A percentile compares a stretch with the other conserved stretches of the same genome.
These are phyloP conservation scores for Alternaria metachromatica DNA, from an alignment of 2,329 filamentous ascomycete genomes.

Conservation along the genomic window DNA sequence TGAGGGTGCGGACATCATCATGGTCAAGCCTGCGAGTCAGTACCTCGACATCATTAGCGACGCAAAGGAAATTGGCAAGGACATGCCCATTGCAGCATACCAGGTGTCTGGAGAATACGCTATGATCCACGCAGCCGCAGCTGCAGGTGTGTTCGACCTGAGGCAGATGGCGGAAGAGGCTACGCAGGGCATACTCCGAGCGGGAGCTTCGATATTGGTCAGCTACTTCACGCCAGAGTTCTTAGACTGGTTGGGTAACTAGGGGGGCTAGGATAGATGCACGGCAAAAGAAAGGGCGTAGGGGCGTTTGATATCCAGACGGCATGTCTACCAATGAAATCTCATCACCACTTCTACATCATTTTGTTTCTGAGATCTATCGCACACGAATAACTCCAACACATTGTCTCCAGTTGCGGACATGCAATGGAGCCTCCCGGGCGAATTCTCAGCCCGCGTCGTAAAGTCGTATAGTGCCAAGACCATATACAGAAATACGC, in stretches of 20 bases:
- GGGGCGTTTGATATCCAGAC: constrained; percentile 2
- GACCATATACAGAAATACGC: not conserved
- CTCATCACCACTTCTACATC: not conserved
- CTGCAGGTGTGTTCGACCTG: constrained; percentile 94
- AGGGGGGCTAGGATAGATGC: not conserved
- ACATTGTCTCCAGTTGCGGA: too few species aligned
- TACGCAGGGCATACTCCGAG: constrained; percentile 89
- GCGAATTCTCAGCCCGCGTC: too few species aligned
- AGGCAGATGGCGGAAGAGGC: constrained; percentile 95
- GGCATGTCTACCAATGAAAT: not conserved
- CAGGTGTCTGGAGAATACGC: constrained; percentile 97
- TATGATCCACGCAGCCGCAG: constrained; percentile 96
- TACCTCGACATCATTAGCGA: constrained; percentile 98
- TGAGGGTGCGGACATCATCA: constrained; percentile 96
- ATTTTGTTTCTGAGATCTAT: too few species aligned
- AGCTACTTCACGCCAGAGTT: constrained; percentile 92
- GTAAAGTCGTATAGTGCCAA: not conserved
- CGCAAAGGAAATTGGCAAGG: constrained; percentile 89
- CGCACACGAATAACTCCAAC: too few species aligned
- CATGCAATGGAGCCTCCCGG: too few species aligned
- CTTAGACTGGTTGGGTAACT: constrained; percentile 64
- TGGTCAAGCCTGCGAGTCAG: constrained; percentile 97
- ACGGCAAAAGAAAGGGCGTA: not conserved
- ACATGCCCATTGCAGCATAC: constrained; percentile 93
- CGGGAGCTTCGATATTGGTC: constrained; percentile 90